Conservation (phyloP, 345 rosid species). For the Arabidopsis arenosa region DNA sequence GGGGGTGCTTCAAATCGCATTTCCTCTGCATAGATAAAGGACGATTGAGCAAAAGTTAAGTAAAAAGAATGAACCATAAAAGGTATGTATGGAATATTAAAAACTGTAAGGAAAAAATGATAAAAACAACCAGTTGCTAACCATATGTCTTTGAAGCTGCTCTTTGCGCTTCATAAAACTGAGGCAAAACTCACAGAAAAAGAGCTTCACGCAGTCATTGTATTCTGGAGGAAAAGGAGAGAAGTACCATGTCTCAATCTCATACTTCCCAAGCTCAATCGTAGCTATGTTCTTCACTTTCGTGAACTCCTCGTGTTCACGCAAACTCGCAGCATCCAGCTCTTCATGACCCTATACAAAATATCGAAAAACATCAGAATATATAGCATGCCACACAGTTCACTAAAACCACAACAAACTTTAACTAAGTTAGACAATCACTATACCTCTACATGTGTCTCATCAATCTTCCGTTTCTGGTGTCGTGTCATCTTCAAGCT, state of each 20-base stretch:
- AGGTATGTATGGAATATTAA: background rate
- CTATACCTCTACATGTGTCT: slow-evolving; percentile 92
- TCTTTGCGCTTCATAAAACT: slow-evolving; percentile 99
- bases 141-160: slow-evolving; percentile 99
- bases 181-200: slow-evolving; percentile 98
- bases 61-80: slow-evolving; percentile 2
- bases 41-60: background rate
- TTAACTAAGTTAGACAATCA: background rate
- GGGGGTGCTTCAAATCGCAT: slow-evolving; percentile 98
- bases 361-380: background rate
- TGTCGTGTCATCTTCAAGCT: slow-evolving; percentile 99
- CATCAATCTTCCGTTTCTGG: slow-evolving; percentile 98
- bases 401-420: background rate
- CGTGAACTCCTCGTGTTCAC: slow-evolving; percentile 98
- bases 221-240: slow-evolving; percentile 99
- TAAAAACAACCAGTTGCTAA: slow-evolving; percentile 45
- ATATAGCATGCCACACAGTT: background rate
- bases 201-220: slow-evolving; percentile 91
- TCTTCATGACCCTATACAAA: slow-evolving; percentile 90
- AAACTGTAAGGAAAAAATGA: background rate
- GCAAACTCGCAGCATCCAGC: slow-evolving; percentile 99
- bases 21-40: slow-evolving; percentile 60
- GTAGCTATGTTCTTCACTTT: slow-evolving; percentile 98
- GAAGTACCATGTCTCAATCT: slow-evolving; percentile 99
- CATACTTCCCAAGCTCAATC: slow-evolving; percentile 97